These are phyloP conservation scores for Brassica cretica DNA, from an alignment of 345 rosid species.

Conservation along the genomic window DNA sequence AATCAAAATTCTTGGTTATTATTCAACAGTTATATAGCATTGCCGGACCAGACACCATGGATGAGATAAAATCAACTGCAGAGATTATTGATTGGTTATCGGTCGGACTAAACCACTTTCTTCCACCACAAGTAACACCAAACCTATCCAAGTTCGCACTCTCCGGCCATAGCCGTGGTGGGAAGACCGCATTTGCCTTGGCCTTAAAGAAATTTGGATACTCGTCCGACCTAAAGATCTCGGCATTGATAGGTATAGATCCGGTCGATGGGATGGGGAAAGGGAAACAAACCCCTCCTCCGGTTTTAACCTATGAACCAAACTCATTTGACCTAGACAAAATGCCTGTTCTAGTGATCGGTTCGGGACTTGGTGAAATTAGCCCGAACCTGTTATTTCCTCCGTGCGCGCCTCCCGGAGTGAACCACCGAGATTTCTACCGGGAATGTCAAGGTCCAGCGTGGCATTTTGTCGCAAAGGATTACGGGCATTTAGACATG, in stretches of 20 bases:
- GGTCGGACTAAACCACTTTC: constrained; percentile 46
- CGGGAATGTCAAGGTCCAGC: constrained; percentile 66
- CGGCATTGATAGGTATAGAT: constrained; percentile 76
- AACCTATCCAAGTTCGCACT: constrained; percentile 60
- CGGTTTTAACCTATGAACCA: constrained; percentile 63
- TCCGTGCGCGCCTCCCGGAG: constrained; percentile 78
- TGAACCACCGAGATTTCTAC: constrained; percentile 71
- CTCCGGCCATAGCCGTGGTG: constrained; percentile 90
- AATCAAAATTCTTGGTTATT: neutral
- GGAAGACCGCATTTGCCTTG: constrained; percentile 74
- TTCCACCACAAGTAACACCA: constrained; percentile 59
- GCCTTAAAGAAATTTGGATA: constrained; percentile 51
- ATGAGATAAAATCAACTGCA: constrained; percentile 61
- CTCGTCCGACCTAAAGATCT: constrained; percentile 46
- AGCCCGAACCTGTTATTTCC: constrained; percentile 54
- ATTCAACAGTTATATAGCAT: constrained; percentile 55
- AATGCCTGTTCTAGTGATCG: constrained; percentile 60
- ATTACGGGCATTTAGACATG: constrained; percentile 83
- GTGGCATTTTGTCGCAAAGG: constrained; percentile 66
- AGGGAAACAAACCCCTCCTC: constrained; percentile 76
- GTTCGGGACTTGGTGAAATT: constrained; percentile 72
- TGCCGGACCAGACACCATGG: constrained; percentile 68
- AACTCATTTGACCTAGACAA: constrained; percentile 63
- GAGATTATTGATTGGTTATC: constrained; percentile 63
- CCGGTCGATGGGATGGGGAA: constrained; percentile 77